phyloP scores from a whole-genome alignment of 2,329 filamentous ascomycete genomes.

The Thelonectria blattea region DNA sequence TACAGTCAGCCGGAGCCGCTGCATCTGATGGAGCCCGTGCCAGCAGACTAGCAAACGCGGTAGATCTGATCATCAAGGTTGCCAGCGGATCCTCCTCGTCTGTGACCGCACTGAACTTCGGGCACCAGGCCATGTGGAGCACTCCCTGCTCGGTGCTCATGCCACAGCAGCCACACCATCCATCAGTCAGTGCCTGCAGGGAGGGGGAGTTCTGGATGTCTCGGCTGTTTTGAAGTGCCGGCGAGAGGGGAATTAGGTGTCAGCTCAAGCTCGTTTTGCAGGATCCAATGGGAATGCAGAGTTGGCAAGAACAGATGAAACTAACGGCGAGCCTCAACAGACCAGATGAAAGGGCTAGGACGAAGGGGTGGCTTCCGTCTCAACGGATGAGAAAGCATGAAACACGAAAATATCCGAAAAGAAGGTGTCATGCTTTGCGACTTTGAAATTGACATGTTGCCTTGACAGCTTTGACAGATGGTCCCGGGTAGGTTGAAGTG shows the following conservation, averaged over 20 bases:
- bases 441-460: too few relatives aligned
- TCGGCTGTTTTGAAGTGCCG: background rate
- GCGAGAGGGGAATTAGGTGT: background rate
- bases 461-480: background rate
- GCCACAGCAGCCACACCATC: too few relatives aligned
- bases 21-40: constrained; percentile 9
- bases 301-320: too few relatives aligned
- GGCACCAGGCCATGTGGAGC: constrained; percentile 15
- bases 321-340: too few relatives aligned
- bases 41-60: constrained; percentile 7
- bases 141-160: constrained; percentile 6
- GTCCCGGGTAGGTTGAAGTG: constrained; percentile 10
- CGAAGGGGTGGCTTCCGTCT: too few relatives aligned
- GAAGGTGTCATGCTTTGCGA: too few relatives aligned
- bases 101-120: constrained; percentile 7
- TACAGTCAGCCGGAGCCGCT: constrained; percentile 1
- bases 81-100: constrained; percentile 22
- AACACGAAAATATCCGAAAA: background rate
- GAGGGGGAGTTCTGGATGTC: background rate
- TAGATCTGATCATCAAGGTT: constrained; percentile 29
- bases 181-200: background rate
- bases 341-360: too few relatives aligned
- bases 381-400: background rate
- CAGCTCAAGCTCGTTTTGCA: background rate
- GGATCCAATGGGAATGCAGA: too few relatives aligned